Percentiles rank a stretch among this genome's conserved stretches.
These are phyloP conservation scores for Ogataea angusta DNA, from an alignment of 805 yeast genomes.

Conservation along the genomic window DNA sequence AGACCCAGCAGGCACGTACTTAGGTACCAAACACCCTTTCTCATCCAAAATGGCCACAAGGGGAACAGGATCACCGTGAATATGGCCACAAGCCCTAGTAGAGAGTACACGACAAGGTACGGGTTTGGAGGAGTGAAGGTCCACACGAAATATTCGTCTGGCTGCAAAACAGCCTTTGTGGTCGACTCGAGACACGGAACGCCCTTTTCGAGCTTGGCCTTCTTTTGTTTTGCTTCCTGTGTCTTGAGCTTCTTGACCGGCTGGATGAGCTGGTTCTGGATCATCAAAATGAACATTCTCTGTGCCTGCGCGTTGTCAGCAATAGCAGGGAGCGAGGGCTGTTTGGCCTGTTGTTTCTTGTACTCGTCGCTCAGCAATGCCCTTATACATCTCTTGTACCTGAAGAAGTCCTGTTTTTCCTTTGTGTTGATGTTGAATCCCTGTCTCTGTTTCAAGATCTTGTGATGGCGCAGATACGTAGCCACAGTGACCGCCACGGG, in stretches of 20 bases:
- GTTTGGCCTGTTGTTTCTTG: slow-evolving; percentile 32
- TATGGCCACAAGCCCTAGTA: slow-evolving; percentile 61
- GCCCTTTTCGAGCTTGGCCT: slow-evolving; percentile 59
- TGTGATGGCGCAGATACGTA: slow-evolving; percentile 61
- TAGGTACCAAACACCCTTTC: slow-evolving; percentile 86
- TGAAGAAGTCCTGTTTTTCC: slow-evolving; percentile 75
- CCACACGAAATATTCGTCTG: slow-evolving; percentile 83
- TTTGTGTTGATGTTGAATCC: slow-evolving; percentile 64
- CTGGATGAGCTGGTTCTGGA: slow-evolving; percentile 67
- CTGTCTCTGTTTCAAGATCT: slow-evolving; percentile 71
- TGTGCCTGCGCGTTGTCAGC: slow-evolving; percentile 54
- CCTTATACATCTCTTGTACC: slow-evolving; percentile 78
- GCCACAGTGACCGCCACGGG: slow-evolving; percentile 72
- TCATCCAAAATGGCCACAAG: slow-evolving; percentile 90
- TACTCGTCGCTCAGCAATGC: slow-evolving; percentile 76
- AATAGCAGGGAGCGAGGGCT: slow-evolving; percentile 44
- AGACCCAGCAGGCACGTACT: slow-evolving; percentile 75
- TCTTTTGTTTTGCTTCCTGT: slow-evolving; percentile 58
- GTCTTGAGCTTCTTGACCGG: slow-evolving; percentile 76
- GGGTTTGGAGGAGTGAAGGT: slow-evolving; percentile 71
- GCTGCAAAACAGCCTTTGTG: slow-evolving; percentile 55
- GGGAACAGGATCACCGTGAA: slow-evolving; percentile 78
- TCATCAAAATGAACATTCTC: slow-evolving; percentile 60
- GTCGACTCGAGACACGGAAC: slow-evolving; percentile 56
- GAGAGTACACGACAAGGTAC: slow-evolving; percentile 56